Evolutionary conservation across 352 stramenopile genomes (phyloP).

Genomic region (Blastocystis sp.): DNA sequence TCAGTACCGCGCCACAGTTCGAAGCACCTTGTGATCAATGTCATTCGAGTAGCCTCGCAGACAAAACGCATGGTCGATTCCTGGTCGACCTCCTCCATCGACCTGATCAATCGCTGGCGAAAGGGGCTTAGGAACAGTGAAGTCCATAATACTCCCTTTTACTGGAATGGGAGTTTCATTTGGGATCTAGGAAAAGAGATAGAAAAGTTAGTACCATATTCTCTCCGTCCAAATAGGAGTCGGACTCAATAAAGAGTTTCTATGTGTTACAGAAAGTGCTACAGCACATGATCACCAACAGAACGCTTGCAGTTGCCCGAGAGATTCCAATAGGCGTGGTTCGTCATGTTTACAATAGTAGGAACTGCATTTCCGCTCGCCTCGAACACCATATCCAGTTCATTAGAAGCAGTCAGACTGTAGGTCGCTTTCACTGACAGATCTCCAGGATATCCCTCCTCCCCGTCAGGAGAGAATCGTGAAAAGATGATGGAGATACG

Average conservation of each 20-base stretch:
- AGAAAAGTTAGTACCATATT: neutral
- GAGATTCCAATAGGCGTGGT: constrained; percentile 67
- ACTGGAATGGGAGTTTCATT: constrained; percentile 20
- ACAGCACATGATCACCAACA: constrained; percentile 62
- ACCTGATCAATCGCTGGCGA: constrained; percentile 2
- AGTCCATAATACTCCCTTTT: constrained; percentile 34
- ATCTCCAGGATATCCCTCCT: constrained; percentile 65
- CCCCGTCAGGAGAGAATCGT: constrained; percentile 52
- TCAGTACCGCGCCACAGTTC: neutral
- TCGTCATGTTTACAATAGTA: constrained; percentile 65
- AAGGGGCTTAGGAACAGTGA: neutral
- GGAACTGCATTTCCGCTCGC: constrained; percentile 36
- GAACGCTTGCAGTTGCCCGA: constrained; percentile 32
- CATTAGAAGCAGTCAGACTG: constrained; percentile 29
- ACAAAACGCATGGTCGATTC: constrained; percentile 60
- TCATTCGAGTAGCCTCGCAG: neutral
- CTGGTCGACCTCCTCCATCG: constrained; percentile 1
- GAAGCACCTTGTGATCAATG: neutral
- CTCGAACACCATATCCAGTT: constrained; percentile 59
- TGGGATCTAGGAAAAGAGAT: neutral
- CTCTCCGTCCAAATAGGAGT: constrained; percentile 47
- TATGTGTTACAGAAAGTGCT: neutral
- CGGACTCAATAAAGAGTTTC: neutral
- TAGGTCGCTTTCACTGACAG: constrained; percentile 25
- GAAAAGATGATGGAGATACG: constrained; percentile 54